Conservation (phyloP, 2,329 filamentous ascomycete species). For the Coniella vitis region DNA sequence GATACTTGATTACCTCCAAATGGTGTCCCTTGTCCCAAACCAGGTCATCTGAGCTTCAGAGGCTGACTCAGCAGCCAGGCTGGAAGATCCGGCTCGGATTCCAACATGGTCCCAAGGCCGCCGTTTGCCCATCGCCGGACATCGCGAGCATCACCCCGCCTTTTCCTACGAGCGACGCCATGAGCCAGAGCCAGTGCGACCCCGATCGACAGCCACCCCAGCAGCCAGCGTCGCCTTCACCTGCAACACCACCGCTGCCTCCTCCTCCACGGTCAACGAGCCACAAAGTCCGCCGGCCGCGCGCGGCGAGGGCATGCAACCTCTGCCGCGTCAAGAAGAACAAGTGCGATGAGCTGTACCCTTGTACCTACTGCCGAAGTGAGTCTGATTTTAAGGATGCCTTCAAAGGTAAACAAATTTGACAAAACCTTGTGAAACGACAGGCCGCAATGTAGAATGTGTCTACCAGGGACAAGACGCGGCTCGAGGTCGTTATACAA, state of each 20-base stretch:
- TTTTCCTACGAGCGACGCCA: too few species aligned
- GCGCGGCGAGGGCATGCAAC: conserved; percentile 39
- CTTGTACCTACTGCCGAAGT: conserved; percentile 37
- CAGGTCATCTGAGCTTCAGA: too few species aligned
- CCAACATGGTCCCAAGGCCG: neutral
- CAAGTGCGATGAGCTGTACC: conserved; percentile 36
- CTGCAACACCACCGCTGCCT: neutral
- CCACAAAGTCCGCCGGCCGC: conserved; percentile 22
- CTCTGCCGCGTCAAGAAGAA: conserved; percentile 40
- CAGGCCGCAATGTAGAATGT: conserved; percentile 22
- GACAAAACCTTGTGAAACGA: too few species aligned
- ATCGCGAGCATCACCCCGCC: too few species aligned
- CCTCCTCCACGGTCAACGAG: neutral
- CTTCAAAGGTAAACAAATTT: too few species aligned
- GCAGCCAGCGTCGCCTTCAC: neutral
- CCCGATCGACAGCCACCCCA: neutral
- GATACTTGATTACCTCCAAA: too few species aligned
- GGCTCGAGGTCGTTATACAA: conserved; percentile 17
- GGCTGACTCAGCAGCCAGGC: too few species aligned
- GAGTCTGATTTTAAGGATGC: conserved; percentile 17
- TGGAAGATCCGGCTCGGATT: neutral
- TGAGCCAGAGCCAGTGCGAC: neutral
- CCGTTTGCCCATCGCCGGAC: too few species aligned
- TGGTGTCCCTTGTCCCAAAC: too few species aligned
- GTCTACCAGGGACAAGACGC: conserved; percentile 23